phyloP scores from a whole-genome alignment of 164 flowering plant species.

The Aristolochia fimbriata region DNA sequence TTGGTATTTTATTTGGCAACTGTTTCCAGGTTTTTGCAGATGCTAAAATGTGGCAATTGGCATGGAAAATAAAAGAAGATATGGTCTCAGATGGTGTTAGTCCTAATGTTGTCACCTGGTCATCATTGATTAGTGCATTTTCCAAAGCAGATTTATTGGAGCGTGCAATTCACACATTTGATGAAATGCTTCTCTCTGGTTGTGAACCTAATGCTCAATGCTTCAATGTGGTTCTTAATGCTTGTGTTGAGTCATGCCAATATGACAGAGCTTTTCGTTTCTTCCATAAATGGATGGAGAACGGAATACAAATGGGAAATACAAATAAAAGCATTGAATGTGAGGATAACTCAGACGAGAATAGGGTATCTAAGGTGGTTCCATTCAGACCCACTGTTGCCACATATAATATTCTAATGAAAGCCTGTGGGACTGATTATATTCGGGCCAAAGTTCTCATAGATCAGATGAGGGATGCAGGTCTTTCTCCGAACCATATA shows the following conservation, averaged over 20 bases:
- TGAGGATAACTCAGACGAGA: slow-evolving; percentile 6
- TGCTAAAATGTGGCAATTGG: slow-evolving; percentile 86
- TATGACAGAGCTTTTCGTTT: slow-evolving; percentile 85
- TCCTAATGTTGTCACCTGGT: slow-evolving; percentile 80
- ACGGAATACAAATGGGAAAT: slow-evolving; percentile 13
- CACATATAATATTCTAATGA: slow-evolving; percentile 82
- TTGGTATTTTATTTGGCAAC: neutral
- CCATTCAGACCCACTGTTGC: slow-evolving; percentile 60
- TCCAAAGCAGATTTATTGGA: slow-evolving; percentile 83
- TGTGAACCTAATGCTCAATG: slow-evolving; percentile 76
- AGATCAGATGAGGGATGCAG: slow-evolving; percentile 63
- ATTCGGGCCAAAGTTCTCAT: slow-evolving; percentile 57
- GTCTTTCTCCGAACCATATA: slow-evolving; percentile 72
- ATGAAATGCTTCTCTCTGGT: slow-evolving; percentile 76
- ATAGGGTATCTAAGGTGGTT: slow-evolving; percentile 20
- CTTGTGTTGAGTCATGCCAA: slow-evolving; percentile 80
- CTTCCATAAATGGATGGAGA: slow-evolving; percentile 56
- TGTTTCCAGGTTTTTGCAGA: slow-evolving; percentile 69
- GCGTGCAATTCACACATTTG: slow-evolving; percentile 55
- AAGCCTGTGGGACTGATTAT: slow-evolving; percentile 84
- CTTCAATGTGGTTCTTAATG: slow-evolving; percentile 73
- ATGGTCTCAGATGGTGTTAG: slow-evolving; percentile 70
- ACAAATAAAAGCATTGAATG: slow-evolving; percentile 6
- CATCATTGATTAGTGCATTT: slow-evolving; percentile 83
- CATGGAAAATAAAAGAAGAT: slow-evolving; percentile 69